Evolutionary conservation across 306 rosid species (phyloP), one percentile per base, ranked within the genome.

Genomic region (Rosa multiflora): DNA sequence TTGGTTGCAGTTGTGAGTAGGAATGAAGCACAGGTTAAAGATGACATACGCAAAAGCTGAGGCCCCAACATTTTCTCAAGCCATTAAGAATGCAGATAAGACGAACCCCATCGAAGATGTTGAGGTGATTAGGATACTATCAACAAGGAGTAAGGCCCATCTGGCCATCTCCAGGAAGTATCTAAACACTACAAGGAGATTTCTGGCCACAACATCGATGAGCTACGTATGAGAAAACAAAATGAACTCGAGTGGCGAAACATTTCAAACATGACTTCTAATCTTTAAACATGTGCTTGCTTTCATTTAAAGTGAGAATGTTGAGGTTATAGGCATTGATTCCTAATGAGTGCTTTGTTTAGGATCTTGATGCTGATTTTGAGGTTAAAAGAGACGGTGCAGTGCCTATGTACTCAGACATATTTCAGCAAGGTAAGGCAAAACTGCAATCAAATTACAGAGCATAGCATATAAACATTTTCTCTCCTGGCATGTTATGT

Each of bases 1-100:
- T 86, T 95, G 89, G 90, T 93, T 76, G 94, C 97, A 13, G 87
- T 95, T 37, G 82, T 87, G 83, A 93, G 99, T 73, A 89, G 99
- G 80, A 93, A 95, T n/a, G 99, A 95, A 53, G 0, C 87, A 75
- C 90, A 84, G 81, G 82, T 90, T 14, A 88, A 84, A 17, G 90
- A 88, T 8, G 92, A 88, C 14, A 26, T 26, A 49, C 37, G 99
- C 96, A 48, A 89, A 91, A 76, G 84, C 87, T 47, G 98, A 95
- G 68, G 97, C 97, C 32, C 76, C 88, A 74, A 69, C 56, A 26
- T 84, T 95, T 77, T 85, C 77, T 18, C 66, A 66, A 80, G 91
- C 89, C 64, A 82, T 95, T 11, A 88, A 89, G 82, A 82, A 87
- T 76, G 85, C 71, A 63, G 80, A 82, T 8, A 83, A 86, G 58